Percentiles rank a stretch among this genome's conserved stretches.
phyloP scores from a whole-genome alignment of 1,284 basidiomycete species.

The Meripilus lineatus region DNA sequence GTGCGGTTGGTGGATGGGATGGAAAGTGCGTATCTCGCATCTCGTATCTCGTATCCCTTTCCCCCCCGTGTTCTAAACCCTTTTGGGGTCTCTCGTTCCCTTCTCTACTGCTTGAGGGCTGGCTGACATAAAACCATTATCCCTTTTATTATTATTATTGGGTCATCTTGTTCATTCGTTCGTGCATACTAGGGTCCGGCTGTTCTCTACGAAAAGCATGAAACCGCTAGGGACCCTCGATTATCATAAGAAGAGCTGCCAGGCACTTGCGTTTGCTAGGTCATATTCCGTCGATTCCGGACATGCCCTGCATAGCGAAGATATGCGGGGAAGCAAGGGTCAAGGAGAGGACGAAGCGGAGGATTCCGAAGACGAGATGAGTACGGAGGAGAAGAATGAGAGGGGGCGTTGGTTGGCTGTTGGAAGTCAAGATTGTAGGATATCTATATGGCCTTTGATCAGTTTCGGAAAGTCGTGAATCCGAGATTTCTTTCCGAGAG shows the following conservation, averaged over 20 bases:
- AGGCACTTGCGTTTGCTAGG: slow-evolving; percentile 64
- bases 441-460: slow-evolving; percentile 77
- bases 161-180: background rate
- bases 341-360: slow-evolving; percentile 28
- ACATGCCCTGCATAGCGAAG: background rate
- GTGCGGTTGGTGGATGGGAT: slow-evolving; percentile 87
- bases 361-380: slow-evolving; percentile 41
- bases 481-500: background rate
- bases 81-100: background rate
- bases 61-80: background rate
- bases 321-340: background rate
- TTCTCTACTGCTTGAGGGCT: no score
- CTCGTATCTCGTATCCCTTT: slow-evolving; percentile 8
- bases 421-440: slow-evolving; percentile 69
- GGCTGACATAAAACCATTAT: no score
- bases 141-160: background rate
- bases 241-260: slow-evolving; percentile 75
- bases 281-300: slow-evolving; percentile 10
- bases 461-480: slow-evolving; percentile 46
- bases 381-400: slow-evolving; percentile 42
- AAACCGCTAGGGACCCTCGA: slow-evolving; percentile 76
- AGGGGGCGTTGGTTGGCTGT: slow-evolving; percentile 66
- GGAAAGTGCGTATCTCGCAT: slow-evolving; percentile 82
- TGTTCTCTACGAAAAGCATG: slow-evolving; percentile 73
- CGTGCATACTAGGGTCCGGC: slow-evolving; percentile 51